A percentile compares a stretch with the other conserved stretches of the same genome.
These are phyloP conservation scores for Diaporthe ampelina DNA, from an alignment of 2,329 filamentous ascomycete genomes.

Conservation along the genomic window DNA sequence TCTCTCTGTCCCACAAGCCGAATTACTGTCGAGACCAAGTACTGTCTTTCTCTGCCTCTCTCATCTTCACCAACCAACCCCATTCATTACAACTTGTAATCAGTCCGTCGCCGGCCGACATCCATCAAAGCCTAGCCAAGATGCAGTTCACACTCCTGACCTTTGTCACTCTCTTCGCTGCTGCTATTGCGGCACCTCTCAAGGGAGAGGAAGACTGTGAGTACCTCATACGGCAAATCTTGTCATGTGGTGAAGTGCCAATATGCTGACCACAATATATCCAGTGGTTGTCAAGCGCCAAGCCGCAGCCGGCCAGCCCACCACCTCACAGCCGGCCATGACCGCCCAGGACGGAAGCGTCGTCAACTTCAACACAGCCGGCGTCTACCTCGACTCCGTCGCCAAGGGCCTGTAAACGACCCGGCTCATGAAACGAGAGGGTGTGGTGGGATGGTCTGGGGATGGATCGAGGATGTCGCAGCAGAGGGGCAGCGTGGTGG, in stretches of 20 bases:
- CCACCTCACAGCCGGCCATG: conserved; percentile 61
- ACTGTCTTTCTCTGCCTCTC: conserved; percentile 44
- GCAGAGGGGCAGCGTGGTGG: neutral
- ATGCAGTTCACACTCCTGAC: conserved; percentile 67
- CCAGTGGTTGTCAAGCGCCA: conserved; percentile 49
- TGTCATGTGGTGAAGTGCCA: too few relatives aligned
- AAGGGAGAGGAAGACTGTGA: conserved; percentile 14
- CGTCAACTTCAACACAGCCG: conserved; percentile 58
- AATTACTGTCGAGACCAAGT: conserved; percentile 36
- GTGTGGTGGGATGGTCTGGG: neutral
- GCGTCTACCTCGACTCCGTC: conserved; percentile 58
- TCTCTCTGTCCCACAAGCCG: conserved; percentile 34
- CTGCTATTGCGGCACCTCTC: conserved; percentile 58
- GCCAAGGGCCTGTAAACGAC: conserved; percentile 53
- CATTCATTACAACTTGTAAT: conserved; percentile 46
- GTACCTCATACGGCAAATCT: neutral
- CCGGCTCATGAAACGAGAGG: neutral
- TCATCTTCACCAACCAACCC: conserved; percentile 43
- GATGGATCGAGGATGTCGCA: neutral
- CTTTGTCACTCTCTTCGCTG: conserved; percentile 61
- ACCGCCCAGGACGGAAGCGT: conserved; percentile 59
- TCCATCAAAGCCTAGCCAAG: conserved; percentile 45
- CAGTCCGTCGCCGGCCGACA: conserved; percentile 68
- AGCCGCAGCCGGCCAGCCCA: conserved; percentile 45
- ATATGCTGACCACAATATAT: conserved; percentile 3